Evolutionary conservation across 2,329 filamentous ascomycete genomes (phyloP).

Genomic region (Incumbomyces lentus): DNA sequence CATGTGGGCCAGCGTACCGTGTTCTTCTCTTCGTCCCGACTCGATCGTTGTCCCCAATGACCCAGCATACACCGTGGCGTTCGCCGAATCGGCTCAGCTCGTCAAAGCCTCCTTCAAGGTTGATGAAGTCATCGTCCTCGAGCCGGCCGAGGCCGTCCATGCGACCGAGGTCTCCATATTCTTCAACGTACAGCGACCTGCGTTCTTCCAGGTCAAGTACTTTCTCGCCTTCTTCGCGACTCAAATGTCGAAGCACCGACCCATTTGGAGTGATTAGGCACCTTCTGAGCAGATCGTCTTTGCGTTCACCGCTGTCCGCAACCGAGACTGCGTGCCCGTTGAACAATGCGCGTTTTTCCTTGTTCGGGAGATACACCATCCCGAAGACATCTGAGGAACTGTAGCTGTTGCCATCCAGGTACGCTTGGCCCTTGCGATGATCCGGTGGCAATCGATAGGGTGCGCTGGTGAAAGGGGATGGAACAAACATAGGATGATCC

Average conservation of each 20-base stretch:
- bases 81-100: constrained; percentile 35
- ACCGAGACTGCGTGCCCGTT: constrained; percentile 33
- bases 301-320: constrained; percentile 23
- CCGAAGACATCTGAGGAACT: constrained; percentile 26
- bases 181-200: constrained; percentile 26
- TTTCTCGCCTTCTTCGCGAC: constrained; percentile 35
- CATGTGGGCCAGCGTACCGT: neutral
- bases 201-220: constrained; percentile 36
- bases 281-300: constrained; percentile 29
- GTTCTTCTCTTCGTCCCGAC: constrained; percentile 4
- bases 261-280: constrained; percentile 37
- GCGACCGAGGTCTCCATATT: constrained; percentile 28
- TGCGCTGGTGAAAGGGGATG: constrained; percentile 25
- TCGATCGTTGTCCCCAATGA: constrained; percentile 25
- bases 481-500: constrained; percentile 30
- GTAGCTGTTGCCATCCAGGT: constrained; percentile 20
- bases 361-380: constrained; percentile 32
- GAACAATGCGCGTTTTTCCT: constrained; percentile 32
- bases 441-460: constrained; percentile 19
- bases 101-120: constrained; percentile 35
- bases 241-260: constrained; percentile 35
- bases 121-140: constrained; percentile 32
- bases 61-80: constrained; percentile 36
- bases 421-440: constrained; percentile 18
- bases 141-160: constrained; percentile 18